Conservation (phyloP, 805 yeast species). For the Myxozyma nipponensis region DNA sequence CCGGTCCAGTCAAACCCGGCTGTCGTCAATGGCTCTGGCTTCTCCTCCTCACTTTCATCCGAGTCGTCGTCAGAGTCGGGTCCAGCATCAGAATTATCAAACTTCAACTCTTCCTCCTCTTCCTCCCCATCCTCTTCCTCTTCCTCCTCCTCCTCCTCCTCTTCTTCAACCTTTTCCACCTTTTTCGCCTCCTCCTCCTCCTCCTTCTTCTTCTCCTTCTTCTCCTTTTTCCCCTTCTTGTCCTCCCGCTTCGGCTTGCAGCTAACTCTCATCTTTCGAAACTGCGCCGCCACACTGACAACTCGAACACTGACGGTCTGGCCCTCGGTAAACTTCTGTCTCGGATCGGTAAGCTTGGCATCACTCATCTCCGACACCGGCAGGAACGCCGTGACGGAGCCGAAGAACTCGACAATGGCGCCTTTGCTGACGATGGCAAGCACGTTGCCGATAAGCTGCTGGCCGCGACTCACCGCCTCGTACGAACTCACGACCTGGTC, state of each 20-base stretch:
- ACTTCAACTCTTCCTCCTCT: slow-evolving; percentile 12
- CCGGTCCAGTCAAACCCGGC: slow-evolving; percentile 97
- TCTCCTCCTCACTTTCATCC: slow-evolving; percentile 34
- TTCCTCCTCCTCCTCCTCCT: slow-evolving; percentile 32
- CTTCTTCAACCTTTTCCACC: slow-evolving; percentile 29
- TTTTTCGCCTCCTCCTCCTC: slow-evolving; percentile 30
- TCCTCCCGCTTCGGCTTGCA: slow-evolving; percentile 54
- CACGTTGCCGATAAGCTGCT: slow-evolving; percentile 67
- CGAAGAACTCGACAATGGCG: slow-evolving; percentile 79
- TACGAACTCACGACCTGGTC: slow-evolving; percentile 38
- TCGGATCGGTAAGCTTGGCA: slow-evolving; percentile 72
- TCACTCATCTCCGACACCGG: slow-evolving; percentile 90
- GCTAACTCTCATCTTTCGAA: slow-evolving; percentile 61
- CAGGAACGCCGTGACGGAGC: slow-evolving; percentile 68
- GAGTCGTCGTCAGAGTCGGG: slow-evolving; percentile 35
- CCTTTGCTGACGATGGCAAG: slow-evolving; percentile 70
- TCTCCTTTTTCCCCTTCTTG: slow-evolving; percentile 30
- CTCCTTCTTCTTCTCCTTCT: slow-evolving; percentile 31
- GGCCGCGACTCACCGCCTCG: slow-evolving; percentile 54
- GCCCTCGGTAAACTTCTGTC: slow-evolving; percentile 73
- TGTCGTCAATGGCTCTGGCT: slow-evolving; percentile 62
- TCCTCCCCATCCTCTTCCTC: slow-evolving; percentile 35
- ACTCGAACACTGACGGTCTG: slow-evolving; percentile 75
- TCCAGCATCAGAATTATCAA: slow-evolving; percentile 23
- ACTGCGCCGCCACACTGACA: slow-evolving; percentile 51